Conservation (phyloP, 768 basidiomycete genomes). For the Rhodocollybia butyracea region DNA sequence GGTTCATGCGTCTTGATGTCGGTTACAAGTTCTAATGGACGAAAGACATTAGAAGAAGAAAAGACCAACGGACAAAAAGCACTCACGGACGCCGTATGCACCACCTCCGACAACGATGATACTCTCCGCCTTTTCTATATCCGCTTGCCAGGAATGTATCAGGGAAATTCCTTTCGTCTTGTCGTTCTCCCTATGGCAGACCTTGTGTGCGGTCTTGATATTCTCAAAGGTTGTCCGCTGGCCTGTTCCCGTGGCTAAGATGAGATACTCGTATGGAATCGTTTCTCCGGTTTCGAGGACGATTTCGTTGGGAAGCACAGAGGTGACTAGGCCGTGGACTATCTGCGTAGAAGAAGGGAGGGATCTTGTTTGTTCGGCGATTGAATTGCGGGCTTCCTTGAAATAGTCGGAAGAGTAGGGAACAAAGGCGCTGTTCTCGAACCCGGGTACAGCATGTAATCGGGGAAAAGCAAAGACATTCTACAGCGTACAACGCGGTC, state of each 20-base stretch:
- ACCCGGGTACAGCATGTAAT: constrained; percentile 20
- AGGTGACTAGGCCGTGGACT: constrained; percentile 15
- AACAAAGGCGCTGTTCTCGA: constrained; percentile 26
- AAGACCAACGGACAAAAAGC: not conserved
- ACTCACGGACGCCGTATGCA: constrained; percentile 55
- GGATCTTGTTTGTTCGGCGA: constrained; percentile 7
- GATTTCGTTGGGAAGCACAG: constrained; percentile 15
- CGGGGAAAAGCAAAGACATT: constrained; percentile 33
- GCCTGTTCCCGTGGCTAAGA: constrained; percentile 29
- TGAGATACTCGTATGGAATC: constrained; percentile 29
- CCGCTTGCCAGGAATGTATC: constrained; percentile 24
- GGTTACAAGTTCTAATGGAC: constrained; percentile 46
- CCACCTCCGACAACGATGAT: constrained; percentile 58
- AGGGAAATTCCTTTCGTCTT: constrained; percentile 25
- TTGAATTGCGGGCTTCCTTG: constrained; percentile 15
- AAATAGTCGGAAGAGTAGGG: constrained; percentile 19
- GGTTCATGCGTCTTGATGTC: constrained; percentile 39
- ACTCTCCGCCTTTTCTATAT: constrained; percentile 29
- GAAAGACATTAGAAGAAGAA: not conserved
- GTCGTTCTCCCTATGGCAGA: constrained; percentile 11
- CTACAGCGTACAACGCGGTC: not conserved
- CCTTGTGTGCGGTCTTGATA: not conserved
- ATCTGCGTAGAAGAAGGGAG: constrained; percentile 18
- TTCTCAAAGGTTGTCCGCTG: constrained; percentile 8
- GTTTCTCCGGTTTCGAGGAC: constrained; percentile 17